phyloP scores from a whole-genome alignment of 768 basidiomycete species.

The Clitopilus hobsonii region DNA sequence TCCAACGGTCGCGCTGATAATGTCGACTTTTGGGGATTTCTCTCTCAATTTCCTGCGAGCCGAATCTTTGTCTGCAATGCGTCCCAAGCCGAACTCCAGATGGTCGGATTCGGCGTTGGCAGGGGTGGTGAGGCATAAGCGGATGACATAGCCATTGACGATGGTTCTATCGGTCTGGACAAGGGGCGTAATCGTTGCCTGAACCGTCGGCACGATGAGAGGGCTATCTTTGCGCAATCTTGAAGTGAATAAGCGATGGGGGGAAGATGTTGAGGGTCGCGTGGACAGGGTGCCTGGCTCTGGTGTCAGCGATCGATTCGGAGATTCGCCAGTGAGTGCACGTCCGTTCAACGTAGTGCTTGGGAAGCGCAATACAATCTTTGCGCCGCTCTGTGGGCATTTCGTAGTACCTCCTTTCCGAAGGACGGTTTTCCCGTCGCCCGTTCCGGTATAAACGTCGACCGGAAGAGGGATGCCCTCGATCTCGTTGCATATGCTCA shows the following conservation, averaged over 20 bases:
- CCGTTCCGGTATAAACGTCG: slow-evolving; percentile 49
- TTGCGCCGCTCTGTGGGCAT: slow-evolving; percentile 57
- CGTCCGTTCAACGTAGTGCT: slow-evolving; percentile 10
- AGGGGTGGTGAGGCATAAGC: slow-evolving; percentile 51
- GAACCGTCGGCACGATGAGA: slow-evolving; percentile 57
- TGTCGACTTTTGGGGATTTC: slow-evolving; percentile 41
- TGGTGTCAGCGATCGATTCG: slow-evolving; percentile 31
- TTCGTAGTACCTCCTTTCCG: slow-evolving; percentile 55
- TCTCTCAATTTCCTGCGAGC: slow-evolving; percentile 8
- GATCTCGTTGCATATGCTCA: slow-evolving; percentile 56
- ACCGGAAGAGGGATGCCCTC: slow-evolving; percentile 51
- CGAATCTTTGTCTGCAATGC: slow-evolving; percentile 22
- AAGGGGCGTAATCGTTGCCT: slow-evolving; percentile 50
- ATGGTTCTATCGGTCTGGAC: slow-evolving; percentile 19
- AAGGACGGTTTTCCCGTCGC: slow-evolving; percentile 59
- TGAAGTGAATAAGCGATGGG: slow-evolving; percentile 18
- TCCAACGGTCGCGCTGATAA: slow-evolving; percentile 58
- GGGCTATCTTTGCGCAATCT: slow-evolving; percentile 47
- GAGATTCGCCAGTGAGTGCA: slow-evolving; percentile 12
- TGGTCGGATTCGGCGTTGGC: slow-evolving; percentile 59
- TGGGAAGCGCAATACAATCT: slow-evolving; percentile 45
- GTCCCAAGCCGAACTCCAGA: slow-evolving; percentile 72
- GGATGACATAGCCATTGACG: slow-evolving; percentile 55
- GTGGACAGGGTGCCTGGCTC: slow-evolving; percentile 23
- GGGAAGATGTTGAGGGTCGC: slow-evolving; percentile 20